These are phyloP conservation scores for Taphrina pruni DNA, from an alignment of 1,139 yeast genomes.

Conservation along the genomic window DNA sequence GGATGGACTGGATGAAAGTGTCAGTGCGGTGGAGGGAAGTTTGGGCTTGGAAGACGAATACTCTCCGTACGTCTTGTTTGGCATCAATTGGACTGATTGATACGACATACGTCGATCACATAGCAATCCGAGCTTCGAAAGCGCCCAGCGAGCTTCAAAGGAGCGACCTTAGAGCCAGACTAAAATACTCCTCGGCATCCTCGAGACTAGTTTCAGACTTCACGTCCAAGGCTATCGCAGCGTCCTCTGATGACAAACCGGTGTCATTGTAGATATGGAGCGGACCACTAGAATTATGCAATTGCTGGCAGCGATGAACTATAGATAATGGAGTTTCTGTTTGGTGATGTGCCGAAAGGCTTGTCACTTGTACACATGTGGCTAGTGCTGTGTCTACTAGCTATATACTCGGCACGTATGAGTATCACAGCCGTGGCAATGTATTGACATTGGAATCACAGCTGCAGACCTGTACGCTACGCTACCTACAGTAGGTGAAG, in stretches of 20 bases:
- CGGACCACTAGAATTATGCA: not conserved
- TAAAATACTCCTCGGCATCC: no score
- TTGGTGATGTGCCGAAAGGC: not conserved
- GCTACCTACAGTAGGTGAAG: no score
- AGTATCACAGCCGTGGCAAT: no score
- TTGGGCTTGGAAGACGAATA: constrained; percentile 39
- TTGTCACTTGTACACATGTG: no score
- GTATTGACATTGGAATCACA: no score
- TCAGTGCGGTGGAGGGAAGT: constrained; percentile 39
- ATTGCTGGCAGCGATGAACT: not conserved
- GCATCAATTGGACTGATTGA: constrained; percentile 29
- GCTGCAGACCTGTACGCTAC: no score
- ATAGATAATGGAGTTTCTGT: not conserved
- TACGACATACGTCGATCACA: not conserved
- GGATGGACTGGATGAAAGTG: constrained; percentile 41
- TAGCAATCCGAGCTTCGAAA: not conserved
- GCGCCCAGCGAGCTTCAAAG: not conserved
- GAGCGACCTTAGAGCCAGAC: no score
- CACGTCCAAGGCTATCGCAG: no score
- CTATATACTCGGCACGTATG: not conserved
- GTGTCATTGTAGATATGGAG: not conserved
- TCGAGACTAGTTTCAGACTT: no score
- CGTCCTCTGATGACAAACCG: no score
- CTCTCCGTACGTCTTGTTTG: constrained; percentile 37
- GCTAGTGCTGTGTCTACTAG: not conserved